Evolutionary conservation across 345 rosid genomes (phyloP).

Genomic region (Alliaria petiolata): DNA sequence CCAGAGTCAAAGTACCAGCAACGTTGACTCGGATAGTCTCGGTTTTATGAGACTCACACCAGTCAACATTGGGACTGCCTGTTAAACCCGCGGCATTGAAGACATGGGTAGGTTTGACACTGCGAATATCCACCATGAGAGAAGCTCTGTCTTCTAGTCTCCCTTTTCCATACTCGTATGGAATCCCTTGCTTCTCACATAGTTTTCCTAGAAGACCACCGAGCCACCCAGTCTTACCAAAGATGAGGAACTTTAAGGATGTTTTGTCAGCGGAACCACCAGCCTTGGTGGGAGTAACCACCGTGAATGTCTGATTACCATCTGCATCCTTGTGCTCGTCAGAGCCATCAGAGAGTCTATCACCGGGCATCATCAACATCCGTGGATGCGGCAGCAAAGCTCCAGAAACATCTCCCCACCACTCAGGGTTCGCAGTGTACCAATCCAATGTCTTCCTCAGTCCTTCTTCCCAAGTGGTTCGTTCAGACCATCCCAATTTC

Average conservation of each 20-base stretch:
- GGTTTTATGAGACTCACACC: conserved; percentile 91
- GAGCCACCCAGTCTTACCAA: conserved; percentile 91
- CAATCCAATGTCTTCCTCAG: conserved; percentile 72
- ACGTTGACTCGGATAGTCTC: conserved; percentile 89
- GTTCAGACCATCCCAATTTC: conserved; percentile 77
- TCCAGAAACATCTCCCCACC: conserved; percentile 97
- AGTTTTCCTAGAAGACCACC: conserved; percentile 80
- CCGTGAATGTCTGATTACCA: conserved; percentile 52
- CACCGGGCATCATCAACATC: conserved; percentile 89
- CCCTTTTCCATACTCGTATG: conserved; percentile 79
- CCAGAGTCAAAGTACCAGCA: conserved; percentile 77
- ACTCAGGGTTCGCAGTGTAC: conserved; percentile 80
- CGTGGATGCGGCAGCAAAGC: conserved; percentile 85
- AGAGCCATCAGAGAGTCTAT: conserved; percentile 58
- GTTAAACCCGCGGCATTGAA: conserved; percentile 93
- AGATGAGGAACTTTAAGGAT: conserved; percentile 66
- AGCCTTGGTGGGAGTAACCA: conserved; percentile 48
- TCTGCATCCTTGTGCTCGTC: conserved; percentile 52
- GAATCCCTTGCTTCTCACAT: conserved; percentile 75
- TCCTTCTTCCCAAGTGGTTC: conserved; percentile 82
- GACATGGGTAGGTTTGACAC: conserved; percentile 76
- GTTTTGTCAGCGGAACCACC: conserved; percentile 45
- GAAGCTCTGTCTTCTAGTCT: conserved; percentile 75
- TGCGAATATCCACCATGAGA: conserved; percentile 59
- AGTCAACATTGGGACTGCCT: conserved; percentile 92